Conservation (phyloP, 495 filamentous ascomycete species). For the Cercophora newfieldiana region DNA sequence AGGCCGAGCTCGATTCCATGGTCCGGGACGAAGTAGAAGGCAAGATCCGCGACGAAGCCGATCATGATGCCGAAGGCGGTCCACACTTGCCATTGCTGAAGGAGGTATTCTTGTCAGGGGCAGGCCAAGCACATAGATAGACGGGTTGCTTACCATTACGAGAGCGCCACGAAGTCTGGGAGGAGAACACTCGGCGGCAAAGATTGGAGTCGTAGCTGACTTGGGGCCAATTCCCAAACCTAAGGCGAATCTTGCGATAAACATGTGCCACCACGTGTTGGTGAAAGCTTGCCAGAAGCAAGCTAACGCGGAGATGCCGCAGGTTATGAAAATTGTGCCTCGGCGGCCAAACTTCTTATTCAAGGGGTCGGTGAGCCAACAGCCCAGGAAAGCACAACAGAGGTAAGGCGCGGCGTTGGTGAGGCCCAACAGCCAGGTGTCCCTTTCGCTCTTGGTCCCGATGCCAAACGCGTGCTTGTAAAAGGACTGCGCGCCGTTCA, state of each 20-base stretch:
- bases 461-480: constrained; percentile 70
- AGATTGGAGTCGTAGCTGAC: constrained; percentile 72
- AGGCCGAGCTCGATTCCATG: constrained; percentile 58
- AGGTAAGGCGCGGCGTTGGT: constrained; percentile 70
- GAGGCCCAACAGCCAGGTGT: constrained; percentile 68
- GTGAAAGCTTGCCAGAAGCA: constrained; percentile 79
- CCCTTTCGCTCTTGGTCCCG: constrained; percentile 38
- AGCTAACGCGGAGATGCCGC: constrained; percentile 58
- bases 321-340: constrained; percentile 80
- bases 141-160: constrained; percentile 33
- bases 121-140: background rate
- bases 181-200: constrained; percentile 75
- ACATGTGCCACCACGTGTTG: constrained; percentile 73
- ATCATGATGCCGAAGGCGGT: constrained; percentile 83
- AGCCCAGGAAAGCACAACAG: constrained; percentile 72
- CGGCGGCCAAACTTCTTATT: constrained; percentile 79
- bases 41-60: constrained; percentile 70
- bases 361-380: constrained; percentile 80
- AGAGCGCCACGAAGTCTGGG: constrained; percentile 72
- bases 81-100: constrained; percentile 84
- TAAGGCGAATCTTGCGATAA: constrained; percentile 68
- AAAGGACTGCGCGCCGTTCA: constrained; percentile 74
- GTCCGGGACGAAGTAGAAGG: constrained; percentile 65
- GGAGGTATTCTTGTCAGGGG: background rate
- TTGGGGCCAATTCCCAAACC: constrained; percentile 82